Evolutionary conservation across 352 stramenopile genomes (phyloP).

Genomic region (Pythium aphanidermatum): DNA sequence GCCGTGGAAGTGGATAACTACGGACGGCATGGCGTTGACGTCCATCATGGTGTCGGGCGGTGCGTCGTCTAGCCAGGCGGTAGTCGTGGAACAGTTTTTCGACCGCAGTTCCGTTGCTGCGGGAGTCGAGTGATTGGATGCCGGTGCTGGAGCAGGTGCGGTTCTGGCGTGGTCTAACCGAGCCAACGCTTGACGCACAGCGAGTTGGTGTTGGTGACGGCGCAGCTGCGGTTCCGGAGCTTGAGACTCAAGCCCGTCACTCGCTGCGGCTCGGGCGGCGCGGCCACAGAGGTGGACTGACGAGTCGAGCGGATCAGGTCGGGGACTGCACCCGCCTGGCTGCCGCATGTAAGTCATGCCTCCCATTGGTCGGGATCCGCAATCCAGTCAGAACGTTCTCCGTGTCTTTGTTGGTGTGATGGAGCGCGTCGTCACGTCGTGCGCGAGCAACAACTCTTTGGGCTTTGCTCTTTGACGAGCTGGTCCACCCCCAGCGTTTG

Average conservation of each 20-base stretch:
- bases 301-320: neutral
- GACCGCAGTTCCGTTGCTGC: constrained; percentile 15
- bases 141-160: neutral
- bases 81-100: no score
- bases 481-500: no score
- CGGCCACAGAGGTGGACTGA: no score
- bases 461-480: no score
- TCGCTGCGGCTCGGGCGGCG: constrained; percentile 4
- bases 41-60: constrained; percentile 19
- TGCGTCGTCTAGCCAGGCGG: no score
- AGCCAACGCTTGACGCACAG: no score
- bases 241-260: neutral
- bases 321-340: constrained; percentile 16
- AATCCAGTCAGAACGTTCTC: constrained; percentile 15
- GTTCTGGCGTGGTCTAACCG: neutral
- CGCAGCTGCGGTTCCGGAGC: neutral
- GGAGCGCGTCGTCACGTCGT: no score
- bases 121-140: neutral
- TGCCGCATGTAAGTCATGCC: constrained; percentile 5
- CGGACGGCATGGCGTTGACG: constrained; percentile 27
- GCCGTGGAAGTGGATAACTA: constrained; percentile 63
- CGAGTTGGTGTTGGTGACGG: neutral
- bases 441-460: no score
- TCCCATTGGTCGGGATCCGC: constrained; percentile 11
- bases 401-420: constrained; percentile 1